These are phyloP conservation scores for Fraxinus sp. DNA, from an alignment of 305 asterid genomes.

Conservation along the genomic window DNA sequence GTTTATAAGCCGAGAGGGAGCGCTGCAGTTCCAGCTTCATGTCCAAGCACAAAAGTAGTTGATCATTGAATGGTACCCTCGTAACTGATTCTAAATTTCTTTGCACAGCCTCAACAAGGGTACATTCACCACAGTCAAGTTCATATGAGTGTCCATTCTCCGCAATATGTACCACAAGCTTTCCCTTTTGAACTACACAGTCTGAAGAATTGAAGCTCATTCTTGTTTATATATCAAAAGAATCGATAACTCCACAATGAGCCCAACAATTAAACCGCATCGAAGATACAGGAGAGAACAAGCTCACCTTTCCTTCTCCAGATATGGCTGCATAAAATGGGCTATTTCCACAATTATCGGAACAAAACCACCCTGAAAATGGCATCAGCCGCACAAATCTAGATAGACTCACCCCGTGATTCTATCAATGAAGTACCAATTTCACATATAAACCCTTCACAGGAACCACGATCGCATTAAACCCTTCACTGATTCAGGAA, in stretches of 20 bases:
- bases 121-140: constrained; percentile 63
- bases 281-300: background rate
- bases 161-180: constrained; percentile 72
- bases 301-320: background rate
- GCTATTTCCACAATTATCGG: background rate
- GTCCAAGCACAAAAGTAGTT: constrained; percentile 85
- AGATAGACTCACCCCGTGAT: background rate
- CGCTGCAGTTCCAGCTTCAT: constrained; percentile 72
- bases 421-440: background rate
- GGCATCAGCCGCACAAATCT: background rate
- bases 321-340: background rate
- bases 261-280: constrained; percentile 11
- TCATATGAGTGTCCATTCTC: constrained; percentile 83
- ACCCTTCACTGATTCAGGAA: background rate
- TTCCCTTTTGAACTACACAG: constrained; percentile 64
- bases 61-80: constrained; percentile 63
- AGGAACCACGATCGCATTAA: background rate
- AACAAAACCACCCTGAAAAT: background rate
- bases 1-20: constrained; percentile 68
- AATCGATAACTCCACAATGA: constrained; percentile 17
- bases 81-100: constrained; percentile 54
- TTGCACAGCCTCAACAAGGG: constrained; percentile 72
- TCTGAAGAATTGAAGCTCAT: constrained; percentile 61
- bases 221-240: constrained; percentile 3
- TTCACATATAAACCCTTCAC: background rate